A percentile compares a stretch with the other conserved stretches of the same genome.
phyloP scores from a whole-genome alignment of 192 early-diverging fungal species.

The Tieghemiomyces parasiticus region DNA sequence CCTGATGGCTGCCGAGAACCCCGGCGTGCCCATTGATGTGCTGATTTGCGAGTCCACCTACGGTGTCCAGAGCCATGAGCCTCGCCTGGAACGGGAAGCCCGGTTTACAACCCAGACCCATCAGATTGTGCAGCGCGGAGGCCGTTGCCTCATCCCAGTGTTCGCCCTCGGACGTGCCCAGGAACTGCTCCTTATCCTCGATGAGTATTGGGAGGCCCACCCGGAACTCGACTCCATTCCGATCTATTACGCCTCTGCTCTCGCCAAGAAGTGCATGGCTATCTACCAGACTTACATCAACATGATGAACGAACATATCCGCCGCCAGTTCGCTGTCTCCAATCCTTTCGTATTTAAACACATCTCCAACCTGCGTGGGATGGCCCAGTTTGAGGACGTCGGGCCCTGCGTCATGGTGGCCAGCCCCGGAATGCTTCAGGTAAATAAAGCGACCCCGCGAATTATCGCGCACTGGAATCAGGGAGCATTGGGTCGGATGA shows the following conservation, averaged over 20 bases:
- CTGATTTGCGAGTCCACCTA: slow-evolving; percentile 94
- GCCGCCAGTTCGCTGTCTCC: slow-evolving; percentile 65
- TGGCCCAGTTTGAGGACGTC: slow-evolving; percentile 78
- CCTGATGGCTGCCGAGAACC: slow-evolving; percentile 90
- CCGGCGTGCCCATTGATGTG: slow-evolving; percentile 70
- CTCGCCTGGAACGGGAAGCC: slow-evolving; percentile 80
- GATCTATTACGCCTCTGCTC: slow-evolving; percentile 84
- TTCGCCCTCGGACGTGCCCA: slow-evolving; percentile 96
- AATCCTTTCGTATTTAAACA: slow-evolving; percentile 98
- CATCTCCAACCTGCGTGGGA: slow-evolving; percentile 76
- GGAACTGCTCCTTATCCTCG: slow-evolving; percentile 89
- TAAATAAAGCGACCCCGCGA: too few relatives aligned
- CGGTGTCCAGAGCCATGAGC: slow-evolving; percentile 91
- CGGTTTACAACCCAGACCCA: slow-evolving; percentile 76
- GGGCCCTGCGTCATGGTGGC: slow-evolving; percentile 99
- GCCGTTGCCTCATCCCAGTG: slow-evolving; percentile 88
- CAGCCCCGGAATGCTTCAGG: slow-evolving; percentile 94
- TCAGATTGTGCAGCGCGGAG: slow-evolving; percentile 68
- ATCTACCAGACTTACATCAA: slow-evolving; percentile 96
- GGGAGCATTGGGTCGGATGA: too few relatives aligned
- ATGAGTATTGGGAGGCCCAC: slow-evolving; percentile 92
- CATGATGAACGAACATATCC: slow-evolving; percentile 94
- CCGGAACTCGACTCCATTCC: slow-evolving; percentile 80
- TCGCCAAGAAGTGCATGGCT: slow-evolving; percentile 96
- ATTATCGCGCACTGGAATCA: too few relatives aligned